Evolutionary conservation across 495 filamentous ascomycete genomes (phyloP), one percentile per base, ranked within the genome.

Genomic region (Poronia punctata): DNA sequence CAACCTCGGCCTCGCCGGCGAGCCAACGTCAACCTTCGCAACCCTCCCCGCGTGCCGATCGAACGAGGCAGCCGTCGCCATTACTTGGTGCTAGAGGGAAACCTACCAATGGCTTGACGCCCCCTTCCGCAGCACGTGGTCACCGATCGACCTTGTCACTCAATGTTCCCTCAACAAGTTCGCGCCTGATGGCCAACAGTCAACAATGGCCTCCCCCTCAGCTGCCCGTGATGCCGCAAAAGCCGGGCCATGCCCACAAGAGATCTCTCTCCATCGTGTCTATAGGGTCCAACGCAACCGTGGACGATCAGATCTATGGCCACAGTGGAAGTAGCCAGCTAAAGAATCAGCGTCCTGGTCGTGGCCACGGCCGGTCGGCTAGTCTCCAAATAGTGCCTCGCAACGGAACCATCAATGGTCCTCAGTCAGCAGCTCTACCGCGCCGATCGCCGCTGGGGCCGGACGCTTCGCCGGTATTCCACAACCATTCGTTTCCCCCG

Each of bases 201-300:
- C 46, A 54, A 19, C 50, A 59, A 34, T 58, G 53, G 52, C 56
- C 48, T 22, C 41, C 45, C 46, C 54, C 47, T 23, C 54, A 46
- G 32, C 52, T 31, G 48, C 46, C 54, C 14, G 46, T 36, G 43
- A 43, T 52, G 18, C 42, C 59, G 30, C 52, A 60, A 44, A 48
- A 44, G 15, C 23, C 52, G 14, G 65, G 64, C n/a, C 61, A 64
- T 38, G 49, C 57, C 24, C 78, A 80, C 45, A 74, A 72, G 44
- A 65, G 90, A 56, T 95, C 90, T 1, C 75, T 98, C 21, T 96
- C 92, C n/a, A 97, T 98, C 46, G 78, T 96, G 15, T 97, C 92
- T 4, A 75, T 97, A 48, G 86, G 86, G 11, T 80, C 76, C 34
- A 78, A 80, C 38, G 76, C 83, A 38, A 68, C 54, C 49, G 59